Percentiles rank a stretch among this genome's conserved stretches.
Conservation (phyloP, 176 grass and related monocot species). For the barley (Hordeum vulgare) region DNA sequence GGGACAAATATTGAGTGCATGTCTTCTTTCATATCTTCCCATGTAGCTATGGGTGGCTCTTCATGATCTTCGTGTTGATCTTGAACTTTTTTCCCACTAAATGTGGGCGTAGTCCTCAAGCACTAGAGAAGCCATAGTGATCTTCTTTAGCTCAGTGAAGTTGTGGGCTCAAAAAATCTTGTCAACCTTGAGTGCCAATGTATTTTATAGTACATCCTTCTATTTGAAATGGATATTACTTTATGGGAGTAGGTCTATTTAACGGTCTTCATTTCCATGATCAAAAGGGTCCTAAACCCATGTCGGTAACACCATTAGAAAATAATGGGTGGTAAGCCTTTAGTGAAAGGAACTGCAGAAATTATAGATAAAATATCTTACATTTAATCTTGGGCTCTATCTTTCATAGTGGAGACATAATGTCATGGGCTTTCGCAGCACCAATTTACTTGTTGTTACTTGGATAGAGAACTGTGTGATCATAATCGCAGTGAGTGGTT, state of each 20-base stretch:
- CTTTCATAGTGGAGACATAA: no score
- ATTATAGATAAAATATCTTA: background rate
- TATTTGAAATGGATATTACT: background rate
- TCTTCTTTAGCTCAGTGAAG: no score
- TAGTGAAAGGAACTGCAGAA: background rate
- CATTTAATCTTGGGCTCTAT: background rate
- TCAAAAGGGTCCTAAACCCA: background rate
- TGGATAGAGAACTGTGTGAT: background rate
- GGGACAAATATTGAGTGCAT: no score
- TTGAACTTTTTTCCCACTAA: no score
- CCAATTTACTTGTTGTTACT: background rate
- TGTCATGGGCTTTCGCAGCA: no score
- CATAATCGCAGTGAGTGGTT: background rate
- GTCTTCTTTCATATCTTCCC: no score
- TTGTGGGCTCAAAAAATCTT: background rate
- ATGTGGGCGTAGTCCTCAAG: no score
- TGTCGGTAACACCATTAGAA: background rate
- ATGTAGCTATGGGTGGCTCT: no score
- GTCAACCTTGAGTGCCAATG: background rate
- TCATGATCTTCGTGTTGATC: no score
- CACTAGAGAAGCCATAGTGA: no score
- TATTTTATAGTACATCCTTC: background rate
- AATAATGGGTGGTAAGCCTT: background rate
- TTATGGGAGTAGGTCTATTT: background rate
- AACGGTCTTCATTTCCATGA: no score